Conservation (phyloP, 768 basidiomycete genomes). For the Daedaleopsis nitida region DNA sequence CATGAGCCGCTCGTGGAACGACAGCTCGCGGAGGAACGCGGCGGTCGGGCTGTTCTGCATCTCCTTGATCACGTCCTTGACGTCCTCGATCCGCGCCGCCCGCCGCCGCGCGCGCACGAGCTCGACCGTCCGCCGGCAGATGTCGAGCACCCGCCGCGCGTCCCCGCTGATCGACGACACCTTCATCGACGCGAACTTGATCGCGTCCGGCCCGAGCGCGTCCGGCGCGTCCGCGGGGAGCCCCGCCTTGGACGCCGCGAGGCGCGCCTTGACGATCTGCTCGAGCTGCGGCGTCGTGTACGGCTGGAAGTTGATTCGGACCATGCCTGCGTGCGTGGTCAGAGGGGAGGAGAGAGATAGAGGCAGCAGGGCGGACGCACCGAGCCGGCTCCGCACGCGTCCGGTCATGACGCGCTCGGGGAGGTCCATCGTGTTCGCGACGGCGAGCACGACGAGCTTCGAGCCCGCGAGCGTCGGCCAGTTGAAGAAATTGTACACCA, state of each 20-base stretch:
- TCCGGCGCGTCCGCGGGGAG: slow-evolving; percentile 49
- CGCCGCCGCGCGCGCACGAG: slow-evolving; percentile 54
- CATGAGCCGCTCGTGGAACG: slow-evolving; percentile 88
- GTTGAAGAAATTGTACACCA: slow-evolving; percentile 99
- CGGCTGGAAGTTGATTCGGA: slow-evolving; percentile 89
- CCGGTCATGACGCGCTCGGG: slow-evolving; percentile 93
- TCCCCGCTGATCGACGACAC: slow-evolving; percentile 88
- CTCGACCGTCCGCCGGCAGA: slow-evolving; percentile 89
- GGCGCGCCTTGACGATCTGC: slow-evolving; percentile 83
- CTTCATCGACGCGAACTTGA: slow-evolving; percentile 83
- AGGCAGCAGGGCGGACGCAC: slow-evolving; percentile 44
- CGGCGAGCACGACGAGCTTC: slow-evolving; percentile 91
- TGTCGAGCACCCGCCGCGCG: slow-evolving; percentile 89
- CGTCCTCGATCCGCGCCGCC: slow-evolving; percentile 68
- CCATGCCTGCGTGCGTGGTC: slow-evolving; percentile 60
- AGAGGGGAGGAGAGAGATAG: background rate
- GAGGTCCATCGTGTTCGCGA: slow-evolving; percentile 98
- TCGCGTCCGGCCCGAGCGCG: slow-evolving; percentile 67
- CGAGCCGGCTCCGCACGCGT: slow-evolving; percentile 88
- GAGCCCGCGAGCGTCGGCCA: slow-evolving; percentile 93
- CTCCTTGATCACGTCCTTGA: slow-evolving; percentile 75
- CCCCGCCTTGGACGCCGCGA: slow-evolving; percentile 60
- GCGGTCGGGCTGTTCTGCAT: slow-evolving; percentile 94
- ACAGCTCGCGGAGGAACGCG: slow-evolving; percentile 77
- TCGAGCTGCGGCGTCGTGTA: slow-evolving; percentile 79